Base-by-base conservation (phyloP, 768 basidiomycete species). In the Neoboletus brunneissimus region DNA sequence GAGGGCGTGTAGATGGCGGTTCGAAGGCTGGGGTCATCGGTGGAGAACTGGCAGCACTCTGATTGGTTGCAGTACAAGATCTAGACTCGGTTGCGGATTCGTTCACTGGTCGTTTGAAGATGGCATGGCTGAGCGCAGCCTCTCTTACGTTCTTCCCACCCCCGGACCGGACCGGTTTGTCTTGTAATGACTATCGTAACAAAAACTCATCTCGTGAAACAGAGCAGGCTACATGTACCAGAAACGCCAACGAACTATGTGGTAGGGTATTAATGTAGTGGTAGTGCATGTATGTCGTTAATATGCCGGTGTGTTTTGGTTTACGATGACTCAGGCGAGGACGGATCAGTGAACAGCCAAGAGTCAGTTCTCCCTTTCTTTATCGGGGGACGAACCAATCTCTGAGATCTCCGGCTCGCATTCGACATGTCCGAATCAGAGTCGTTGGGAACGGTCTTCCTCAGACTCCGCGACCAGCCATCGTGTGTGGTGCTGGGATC, bases 351-450 rank as follows among this genome's bases (percentile, higher is more conserved):
- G 11, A 60, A 32, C 10, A 72, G 23, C 69, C 69, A 71, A 11
- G 34, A 0, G 23, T 11, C 0, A 20, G 10, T 2, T 6, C 27
- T 37, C 2, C 25, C 13, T 37, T 53, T 50, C 34, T 31, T 58
- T 2, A 57, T 54, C 13, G n/a, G 13, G 10, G 42, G 34, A 2
- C 55, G 55, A 15, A 38, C 53, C 40, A 62, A 18, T 53, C 48
- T 55, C 40, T 58, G 61, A 31, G 59, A 67, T 18, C 49, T 38
- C 23, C 54, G 44, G 11, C 46, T 51, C 8, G 32, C 18, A 31
- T 55, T 41, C 27, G 68, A 70, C 32, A 47, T n/a, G 22, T 64
- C 63, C 5, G 70, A 72, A 37, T 69, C 63, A 10, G 50, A 45
- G 11, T 60, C 56, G 25, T 63, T 52, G 3, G 44, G 56, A 8